Percentiles rank a stretch among this genome's conserved stretches.
These are phyloP conservation scores for Albatrellus ellisii DNA, from an alignment of 768 basidiomycete species.

Conservation along the genomic window DNA sequence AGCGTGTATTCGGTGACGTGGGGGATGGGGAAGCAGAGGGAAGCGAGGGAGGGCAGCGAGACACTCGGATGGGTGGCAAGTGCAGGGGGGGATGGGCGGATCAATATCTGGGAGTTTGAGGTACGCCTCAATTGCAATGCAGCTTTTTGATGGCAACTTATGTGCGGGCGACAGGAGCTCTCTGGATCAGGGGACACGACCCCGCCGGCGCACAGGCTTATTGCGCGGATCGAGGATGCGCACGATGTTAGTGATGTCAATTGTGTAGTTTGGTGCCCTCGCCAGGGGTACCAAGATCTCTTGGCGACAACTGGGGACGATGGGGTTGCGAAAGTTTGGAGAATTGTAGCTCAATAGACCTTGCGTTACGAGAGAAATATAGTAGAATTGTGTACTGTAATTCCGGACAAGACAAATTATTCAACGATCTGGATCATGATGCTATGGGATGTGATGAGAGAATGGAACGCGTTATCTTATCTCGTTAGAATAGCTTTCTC, in stretches of 20 bases:
- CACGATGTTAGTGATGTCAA: slow-evolving; percentile 86
- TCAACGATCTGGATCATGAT: neutral
- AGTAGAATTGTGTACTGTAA: neutral
- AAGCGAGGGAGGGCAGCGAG: slow-evolving; percentile 16
- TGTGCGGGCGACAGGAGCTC: neutral
- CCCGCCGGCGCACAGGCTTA: slow-evolving; percentile 23
- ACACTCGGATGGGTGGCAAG: slow-evolving; percentile 73
- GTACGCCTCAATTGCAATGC: slow-evolving; percentile 23
- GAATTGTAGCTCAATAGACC: slow-evolving; percentile 16
- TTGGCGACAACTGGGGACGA: slow-evolving; percentile 85
- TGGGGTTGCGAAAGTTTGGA: slow-evolving; percentile 74
- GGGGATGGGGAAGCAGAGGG: slow-evolving; percentile 28
- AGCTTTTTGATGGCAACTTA: neutral
- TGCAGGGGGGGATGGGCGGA: slow-evolving; percentile 72
- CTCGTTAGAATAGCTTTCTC: neutral
- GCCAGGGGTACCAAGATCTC: slow-evolving; percentile 46
- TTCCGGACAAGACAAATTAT: neutral
- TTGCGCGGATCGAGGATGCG: slow-evolving; percentile 46
- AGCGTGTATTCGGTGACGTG: slow-evolving; percentile 76
- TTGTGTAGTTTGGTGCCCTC: slow-evolving; percentile 70
- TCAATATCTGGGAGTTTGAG: slow-evolving; percentile 70
- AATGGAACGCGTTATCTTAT: neutral
- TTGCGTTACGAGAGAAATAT: neutral
- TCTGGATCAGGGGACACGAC: slow-evolving; percentile 2
- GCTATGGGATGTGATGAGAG: no score